A percentile compares a stretch with the other conserved stretches of the same genome.
Evolutionary conservation across 257 asterid genomes (phyloP).

Genomic region (Sherardia arvensis): DNA sequence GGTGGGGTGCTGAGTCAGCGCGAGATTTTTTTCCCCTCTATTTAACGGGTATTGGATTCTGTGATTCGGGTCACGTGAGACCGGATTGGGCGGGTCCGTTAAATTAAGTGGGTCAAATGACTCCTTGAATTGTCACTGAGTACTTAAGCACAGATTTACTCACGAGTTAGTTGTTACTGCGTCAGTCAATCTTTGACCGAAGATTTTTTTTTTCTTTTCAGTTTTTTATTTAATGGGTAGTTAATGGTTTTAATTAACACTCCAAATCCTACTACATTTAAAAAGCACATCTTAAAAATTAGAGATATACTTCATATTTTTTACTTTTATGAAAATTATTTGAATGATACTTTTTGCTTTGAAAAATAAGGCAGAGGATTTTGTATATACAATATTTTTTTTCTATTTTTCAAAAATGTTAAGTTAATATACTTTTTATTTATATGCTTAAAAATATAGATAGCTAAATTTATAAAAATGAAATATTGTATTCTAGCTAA

Average conservation of each 20-base stretch:
- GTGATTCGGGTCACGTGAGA: slow-evolving; percentile 38
- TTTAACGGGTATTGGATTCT: slow-evolving; percentile 13
- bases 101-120: slow-evolving; percentile 43
- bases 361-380: too few relatives aligned
- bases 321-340: too few relatives aligned
- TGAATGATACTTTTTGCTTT: too few relatives aligned
- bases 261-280: too few relatives aligned
- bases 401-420: too few relatives aligned
- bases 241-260: slow-evolving; percentile 4
- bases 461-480: too few relatives aligned
- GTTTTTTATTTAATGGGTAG: neutral
- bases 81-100: slow-evolving; percentile 43
- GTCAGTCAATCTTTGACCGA: slow-evolving; percentile 22
- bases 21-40: neutral
- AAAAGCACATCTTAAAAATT: too few relatives aligned
- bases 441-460: too few relatives aligned
- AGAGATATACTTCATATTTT: too few relatives aligned
- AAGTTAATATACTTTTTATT: too few relatives aligned
- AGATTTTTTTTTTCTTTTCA: neutral
- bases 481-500: too few relatives aligned
- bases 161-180: slow-evolving; percentile 3
- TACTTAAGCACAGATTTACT: neutral
- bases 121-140: neutral
- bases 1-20: neutral
- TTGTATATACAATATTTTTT: too few relatives aligned